Evolutionary conservation across 2,329 filamentous ascomycete species (phyloP), one percentile per base, ranked within the genome.

Genomic region (Hypoxylon sp.): DNA sequence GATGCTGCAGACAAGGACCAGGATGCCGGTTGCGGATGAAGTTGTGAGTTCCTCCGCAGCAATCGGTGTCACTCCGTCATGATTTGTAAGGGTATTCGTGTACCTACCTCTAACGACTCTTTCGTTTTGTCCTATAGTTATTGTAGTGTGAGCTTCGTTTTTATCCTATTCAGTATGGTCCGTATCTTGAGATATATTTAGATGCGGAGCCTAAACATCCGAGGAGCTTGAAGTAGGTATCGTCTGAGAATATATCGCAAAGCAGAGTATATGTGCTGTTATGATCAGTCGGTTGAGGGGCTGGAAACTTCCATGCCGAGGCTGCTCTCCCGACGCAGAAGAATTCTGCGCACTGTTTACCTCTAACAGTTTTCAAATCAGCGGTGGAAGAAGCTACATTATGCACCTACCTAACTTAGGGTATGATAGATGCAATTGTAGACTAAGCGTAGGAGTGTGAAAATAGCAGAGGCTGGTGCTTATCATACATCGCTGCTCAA

Each of bases 401-500:
- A 22, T 44, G 39, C 39, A 44, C 51, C 48, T 60, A 37, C 51
- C 55, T 35, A 24, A 60, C 26, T 42, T 60, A 39, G 31, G 54
- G 57, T 48, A 60, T 51, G 33, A 48, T 42, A 39, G 29, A 54
- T 54, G 44, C 44, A 51, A 31, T 50, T 31, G 29, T 19, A 46
- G 51, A 13, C 22, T 35, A 33, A 57, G 17, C 51, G 53, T 60
- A 46, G 33, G 39, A 58, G 24, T 51, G 50, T 44, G 35, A 46
- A 59, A 63, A 68, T 68, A 33, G 24, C 24, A 66, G 62, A 66
- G 62, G 65, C 35, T 70, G 55, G 62, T 33, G 44, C 33, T 60
- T 62, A 55, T 59, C 46, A 65, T 47, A 60, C 60, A 57, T 60
- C 57, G 57, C 60, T 56, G 61, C 46, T 54, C 44, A 52, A 56